A percentile compares a stretch with the other conserved stretches of the same genome.
These are phyloP conservation scores for Sarocladium oryzae DNA, from an alignment of 2,329 filamentous ascomycete species.

Conservation along the genomic window DNA sequence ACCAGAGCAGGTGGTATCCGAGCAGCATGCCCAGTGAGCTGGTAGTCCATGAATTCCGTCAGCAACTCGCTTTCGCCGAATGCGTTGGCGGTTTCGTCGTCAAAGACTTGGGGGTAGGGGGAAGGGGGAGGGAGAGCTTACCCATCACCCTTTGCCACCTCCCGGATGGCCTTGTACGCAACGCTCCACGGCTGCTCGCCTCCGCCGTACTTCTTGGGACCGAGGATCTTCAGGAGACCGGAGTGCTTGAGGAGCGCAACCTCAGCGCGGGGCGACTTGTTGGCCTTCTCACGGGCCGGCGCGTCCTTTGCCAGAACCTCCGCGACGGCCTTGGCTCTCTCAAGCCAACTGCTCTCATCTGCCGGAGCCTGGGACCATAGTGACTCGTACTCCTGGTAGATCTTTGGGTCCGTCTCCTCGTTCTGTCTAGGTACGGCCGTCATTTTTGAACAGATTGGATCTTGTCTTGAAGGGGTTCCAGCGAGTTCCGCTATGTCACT, in stretches of 20 bases:
- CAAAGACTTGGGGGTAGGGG: too few species aligned
- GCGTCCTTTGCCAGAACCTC: constrained; percentile 28
- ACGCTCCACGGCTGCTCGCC: constrained; percentile 39
- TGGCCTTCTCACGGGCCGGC: constrained; percentile 27
- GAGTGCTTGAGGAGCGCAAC: constrained; percentile 35
- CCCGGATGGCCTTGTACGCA: constrained; percentile 52
- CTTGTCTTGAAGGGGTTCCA: too few species aligned
- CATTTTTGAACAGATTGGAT: too few species aligned
- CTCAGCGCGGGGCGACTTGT: constrained; percentile 34
- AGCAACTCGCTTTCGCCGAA: too few species aligned
- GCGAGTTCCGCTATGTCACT: too few species aligned
- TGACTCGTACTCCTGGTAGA: constrained; percentile 21
- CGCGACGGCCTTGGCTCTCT: constrained; percentile 32
- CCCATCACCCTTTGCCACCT: constrained; percentile 59
- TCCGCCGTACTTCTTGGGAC: constrained; percentile 34
- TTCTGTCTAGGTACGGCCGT: too few species aligned
- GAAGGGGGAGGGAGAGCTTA: too few species aligned
- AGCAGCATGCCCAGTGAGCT: constrained; percentile 58
- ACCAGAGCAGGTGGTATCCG: constrained; percentile 60
- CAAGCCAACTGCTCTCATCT: constrained; percentile 28
- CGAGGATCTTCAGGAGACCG: constrained; percentile 31
- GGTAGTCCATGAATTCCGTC: too few species aligned
- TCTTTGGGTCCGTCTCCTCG: constrained; percentile 29
- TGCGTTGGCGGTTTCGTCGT: too few species aligned
- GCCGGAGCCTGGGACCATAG: constrained; percentile 29